Conservation (phyloP, 768 basidiomycete species). For the Rossbeevera mucosa region DNA sequence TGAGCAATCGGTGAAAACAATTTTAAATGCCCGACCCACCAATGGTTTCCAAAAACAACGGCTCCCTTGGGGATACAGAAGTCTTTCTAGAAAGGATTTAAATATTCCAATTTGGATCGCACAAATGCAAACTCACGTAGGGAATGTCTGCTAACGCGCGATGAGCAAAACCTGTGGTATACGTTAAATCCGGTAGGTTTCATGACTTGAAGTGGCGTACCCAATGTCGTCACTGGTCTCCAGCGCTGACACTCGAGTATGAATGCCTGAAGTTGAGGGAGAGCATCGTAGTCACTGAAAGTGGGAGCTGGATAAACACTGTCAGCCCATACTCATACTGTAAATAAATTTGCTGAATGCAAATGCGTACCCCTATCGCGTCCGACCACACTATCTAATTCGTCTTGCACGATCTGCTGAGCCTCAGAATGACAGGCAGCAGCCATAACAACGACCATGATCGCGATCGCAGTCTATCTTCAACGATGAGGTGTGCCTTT, state of each 20-base stretch:
- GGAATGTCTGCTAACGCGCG: slow-evolving; percentile 59
- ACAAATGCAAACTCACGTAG: slow-evolving; percentile 40
- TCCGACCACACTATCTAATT: slow-evolving; percentile 52
- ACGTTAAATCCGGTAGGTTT: neutral
- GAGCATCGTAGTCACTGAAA: slow-evolving; percentile 34
- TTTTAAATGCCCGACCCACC: slow-evolving; percentile 15
- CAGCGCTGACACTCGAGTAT: slow-evolving; percentile 40
- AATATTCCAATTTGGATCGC: neutral
- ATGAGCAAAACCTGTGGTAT: slow-evolving; percentile 51
- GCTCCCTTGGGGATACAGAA: slow-evolving; percentile 36
- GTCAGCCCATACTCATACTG: neutral
- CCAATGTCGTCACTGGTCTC: slow-evolving; percentile 36
- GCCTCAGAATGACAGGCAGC: slow-evolving; percentile 52
- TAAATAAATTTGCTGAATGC: neutral
- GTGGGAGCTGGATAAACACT: slow-evolving; percentile 31
- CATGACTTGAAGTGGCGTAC: slow-evolving; percentile 6
- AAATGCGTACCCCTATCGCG: slow-evolving; percentile 29
- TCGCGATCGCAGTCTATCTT: slow-evolving; percentile 48
- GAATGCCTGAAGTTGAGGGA: slow-evolving; percentile 39
- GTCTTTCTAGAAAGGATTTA: slow-evolving; percentile 25
- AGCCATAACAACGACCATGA: slow-evolving; percentile 54
- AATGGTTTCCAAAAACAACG: slow-evolving; percentile 35
- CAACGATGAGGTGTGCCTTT: neutral
- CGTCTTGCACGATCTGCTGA: slow-evolving; percentile 47
- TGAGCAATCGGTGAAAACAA: neutral